Evolutionary conservation across 805 yeast species (phyloP), one percentile per base, ranked within the genome.

Genomic region (Teunomyces gatunensis): DNA sequence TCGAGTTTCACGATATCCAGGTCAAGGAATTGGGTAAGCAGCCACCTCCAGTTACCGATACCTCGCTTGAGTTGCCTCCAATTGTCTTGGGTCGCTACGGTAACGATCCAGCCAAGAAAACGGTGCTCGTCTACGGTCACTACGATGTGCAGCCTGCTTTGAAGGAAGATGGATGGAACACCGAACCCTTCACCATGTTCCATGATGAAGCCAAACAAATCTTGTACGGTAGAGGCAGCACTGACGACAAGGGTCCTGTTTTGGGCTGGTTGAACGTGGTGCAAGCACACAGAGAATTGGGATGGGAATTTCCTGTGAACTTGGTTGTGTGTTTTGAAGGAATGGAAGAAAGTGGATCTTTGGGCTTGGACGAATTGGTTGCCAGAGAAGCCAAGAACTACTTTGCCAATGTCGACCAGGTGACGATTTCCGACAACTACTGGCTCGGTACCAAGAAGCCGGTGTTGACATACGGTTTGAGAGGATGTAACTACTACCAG

Each of bases 381-480:
- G 84, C 83, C 44, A 68, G 74, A 36, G 98, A 94, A 73, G 91
- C 96, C 47, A 67, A 78, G 45, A 67, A 69, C 34, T 94, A 89
- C 69, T 94, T 94, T 77, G 84, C 86, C 66, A 84, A 81, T 36
- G 96, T 91, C 43, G 96, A 92, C 64, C 90, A 96, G 32, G 97
- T 91, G 45, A 90, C 97, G 66, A 94, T 94, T 58, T 84, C 94
- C 46, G 99, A 94, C 71, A 94, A 94, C 75, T 94, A 94, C 74
- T 94, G 99, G 99, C 79, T 94, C 51, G 99, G 99, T 56, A 92
- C 98, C 52, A 84, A 83, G 56, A 91, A 94, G 65, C 99, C 99
- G 15, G 98, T 89, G 7, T 81, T 94, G 61, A 94, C 99, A 28
- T 94, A 94, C 69, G 99, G 99, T 42, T 82, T 94, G 60, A 85